Conservation (phyloP, 192 early-diverging fungal genomes). For the Allomyces macrogynus region DNA sequence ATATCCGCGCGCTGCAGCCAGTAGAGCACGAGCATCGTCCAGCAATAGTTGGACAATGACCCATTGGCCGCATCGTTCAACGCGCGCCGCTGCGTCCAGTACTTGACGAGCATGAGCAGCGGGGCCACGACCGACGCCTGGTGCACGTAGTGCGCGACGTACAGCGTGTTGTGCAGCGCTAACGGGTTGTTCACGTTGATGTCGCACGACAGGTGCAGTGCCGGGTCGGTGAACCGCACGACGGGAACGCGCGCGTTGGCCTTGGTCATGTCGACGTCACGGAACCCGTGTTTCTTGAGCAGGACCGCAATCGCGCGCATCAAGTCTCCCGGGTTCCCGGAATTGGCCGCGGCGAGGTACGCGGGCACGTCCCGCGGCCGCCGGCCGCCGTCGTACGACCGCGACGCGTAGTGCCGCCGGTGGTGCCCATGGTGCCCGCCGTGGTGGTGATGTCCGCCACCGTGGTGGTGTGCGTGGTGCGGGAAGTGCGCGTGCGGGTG, state of each 20-base stretch:
- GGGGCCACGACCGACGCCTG: constrained; percentile 75
- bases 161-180: constrained; percentile 68
- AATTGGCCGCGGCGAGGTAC: neutral
- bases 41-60: constrained; percentile 43
- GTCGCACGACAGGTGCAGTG: constrained; percentile 45
- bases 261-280: neutral
- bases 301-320: neutral
- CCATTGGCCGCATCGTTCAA: constrained; percentile 77
- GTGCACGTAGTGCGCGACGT: constrained; percentile 75
- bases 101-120: constrained; percentile 77
- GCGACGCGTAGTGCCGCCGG: too few relatives aligned
- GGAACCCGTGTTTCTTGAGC: neutral
- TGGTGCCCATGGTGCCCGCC: too few relatives aligned
- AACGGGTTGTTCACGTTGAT: constrained; percentile 86
- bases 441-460: too few relatives aligned
- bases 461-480: too few relatives aligned
- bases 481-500: too few relatives aligned
- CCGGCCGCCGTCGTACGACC: too few relatives aligned
- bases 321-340: neutral
- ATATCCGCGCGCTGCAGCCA: constrained; percentile 84
- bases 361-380: too few relatives aligned
- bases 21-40: constrained; percentile 81
- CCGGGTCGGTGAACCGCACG: neutral
- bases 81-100: constrained; percentile 69
- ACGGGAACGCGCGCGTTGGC: neutral